Conservation (phyloP, 176 grass and related monocot genomes). For the Bromus sterilis region DNA sequence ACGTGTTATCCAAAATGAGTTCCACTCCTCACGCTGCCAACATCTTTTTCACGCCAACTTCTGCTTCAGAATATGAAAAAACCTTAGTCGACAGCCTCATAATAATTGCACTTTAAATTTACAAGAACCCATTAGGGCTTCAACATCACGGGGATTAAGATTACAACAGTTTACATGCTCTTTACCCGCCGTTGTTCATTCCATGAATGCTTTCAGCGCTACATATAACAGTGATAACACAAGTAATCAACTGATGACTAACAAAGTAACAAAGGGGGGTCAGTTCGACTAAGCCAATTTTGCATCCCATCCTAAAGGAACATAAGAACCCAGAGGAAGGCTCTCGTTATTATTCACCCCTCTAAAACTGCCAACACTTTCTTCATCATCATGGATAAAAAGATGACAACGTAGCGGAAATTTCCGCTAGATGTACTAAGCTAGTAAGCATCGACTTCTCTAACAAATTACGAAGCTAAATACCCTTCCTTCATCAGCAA, state of each 20-base stretch:
- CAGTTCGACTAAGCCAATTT: slow-evolving; percentile 39
- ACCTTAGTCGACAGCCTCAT: background rate
- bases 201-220: slow-evolving; percentile 46
- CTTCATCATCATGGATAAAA: slow-evolving; percentile 37
- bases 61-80: background rate
- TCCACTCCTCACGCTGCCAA: no score
- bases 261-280: slow-evolving; percentile 13
- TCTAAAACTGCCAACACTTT: slow-evolving; percentile 38
- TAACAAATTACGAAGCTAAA: slow-evolving; percentile 48
- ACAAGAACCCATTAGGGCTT: slow-evolving; percentile 36
- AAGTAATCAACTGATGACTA: slow-evolving; percentile 39
- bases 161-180: slow-evolving; percentile 29
- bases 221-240: no score
- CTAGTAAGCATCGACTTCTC: slow-evolving; percentile 40
- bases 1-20: no score
- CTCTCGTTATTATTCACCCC: slow-evolving; percentile 36
- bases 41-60: background rate
- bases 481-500: slow-evolving; percentile 48
- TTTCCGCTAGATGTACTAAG: slow-evolving; percentile 34
- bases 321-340: slow-evolving; percentile 33
- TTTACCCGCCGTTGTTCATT: slow-evolving; percentile 1
- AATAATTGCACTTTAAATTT: slow-evolving; percentile 42
- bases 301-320: slow-evolving; percentile 46
- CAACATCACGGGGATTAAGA: slow-evolving; percentile 14
- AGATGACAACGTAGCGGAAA: slow-evolving; percentile 30